Base-by-base conservation (phyloP, 2,329 filamentous ascomycete genomes). In the Xylariaceae sp. region DNA sequence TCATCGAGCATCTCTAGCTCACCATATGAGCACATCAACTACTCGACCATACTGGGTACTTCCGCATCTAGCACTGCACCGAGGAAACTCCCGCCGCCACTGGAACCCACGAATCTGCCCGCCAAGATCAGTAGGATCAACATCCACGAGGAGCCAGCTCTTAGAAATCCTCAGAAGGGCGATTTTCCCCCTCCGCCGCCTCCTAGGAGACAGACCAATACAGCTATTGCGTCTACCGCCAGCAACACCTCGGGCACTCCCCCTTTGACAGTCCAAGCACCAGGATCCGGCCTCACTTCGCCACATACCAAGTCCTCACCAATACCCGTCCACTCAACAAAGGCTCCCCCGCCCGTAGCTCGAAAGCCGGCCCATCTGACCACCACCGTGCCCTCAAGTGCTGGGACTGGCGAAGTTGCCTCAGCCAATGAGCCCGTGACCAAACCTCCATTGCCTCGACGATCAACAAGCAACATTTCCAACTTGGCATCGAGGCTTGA, bases 341-440 rank as follows among this genome's bases (percentile, higher is more conserved):
- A 40, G 23, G 12, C 48, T 2, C 55, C 56, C 8, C 66, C 71
- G 32, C 67, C 68, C 32, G 57, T 84, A 34, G 81, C 79, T 15
- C 75, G 69, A 56, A 85, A 85, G 51, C 81, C 81, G 1, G 67
- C 73, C 2, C 74, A 78, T 47, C 65, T 79, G 4, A 50, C 62
- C 12, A 60, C 60, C 9, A 50, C 55, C 11, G 59, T 54, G 9
- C 60, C 60, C 5, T 46, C 55, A 3, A 59, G 49, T 42, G 50
- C 55, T 21, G 46, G 48, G 5, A 31, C 44, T 18, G 31, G 46
- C 5, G 49, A 54, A 5, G 31, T 32, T 9, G 43, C 46, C 30
- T 48, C 36, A 14, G 21, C 43, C 21, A 52, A 50, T 23, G 42
- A 53, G 37, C 40, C 41, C n/a, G n/a, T n/a, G 31, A 43, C 50